These are phyloP conservation scores for Saccharomycopsis crataegensis DNA, from an alignment of 1,139 yeast species.

Conservation along the genomic window DNA sequence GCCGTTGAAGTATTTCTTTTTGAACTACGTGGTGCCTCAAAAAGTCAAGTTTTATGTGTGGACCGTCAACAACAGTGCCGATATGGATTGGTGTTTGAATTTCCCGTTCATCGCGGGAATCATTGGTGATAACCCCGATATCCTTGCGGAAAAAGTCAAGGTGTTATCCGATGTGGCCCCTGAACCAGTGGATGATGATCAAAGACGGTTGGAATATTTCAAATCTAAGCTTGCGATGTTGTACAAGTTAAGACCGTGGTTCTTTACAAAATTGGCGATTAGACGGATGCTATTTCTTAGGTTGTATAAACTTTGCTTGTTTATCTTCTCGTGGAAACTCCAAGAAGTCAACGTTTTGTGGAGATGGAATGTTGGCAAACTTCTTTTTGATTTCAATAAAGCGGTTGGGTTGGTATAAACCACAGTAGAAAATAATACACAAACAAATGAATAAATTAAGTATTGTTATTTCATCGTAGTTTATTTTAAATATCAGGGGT, in stretches of 20 bases:
- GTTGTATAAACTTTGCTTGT: neutral
- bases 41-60: constrained; percentile 60
- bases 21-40: constrained; percentile 32
- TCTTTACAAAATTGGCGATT: neutral
- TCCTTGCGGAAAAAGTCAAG: neutral
- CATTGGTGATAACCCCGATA: constrained; percentile 52
- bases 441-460: too few relatives aligned
- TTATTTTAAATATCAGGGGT: neutral
- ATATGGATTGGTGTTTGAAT: constrained; percentile 37
- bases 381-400: constrained; percentile 2
- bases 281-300: neutral
- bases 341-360: neutral
- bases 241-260: constrained; percentile 2
- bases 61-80: constrained; percentile 59
- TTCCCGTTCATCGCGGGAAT: constrained; percentile 43
- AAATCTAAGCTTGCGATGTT: neutral
- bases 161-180: neutral
- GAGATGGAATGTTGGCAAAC: constrained; percentile 6
- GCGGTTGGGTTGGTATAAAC: constrained; percentile 12
- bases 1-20: constrained; percentile 25
- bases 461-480: too few relatives aligned
- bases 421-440: too few relatives aligned
- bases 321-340: constrained; percentile 1
- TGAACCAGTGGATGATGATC: neutral
- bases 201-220: neutral